Evolutionary conservation across 768 basidiomycete genomes (phyloP).

Genomic region (Melanogaster broomeanus): DNA sequence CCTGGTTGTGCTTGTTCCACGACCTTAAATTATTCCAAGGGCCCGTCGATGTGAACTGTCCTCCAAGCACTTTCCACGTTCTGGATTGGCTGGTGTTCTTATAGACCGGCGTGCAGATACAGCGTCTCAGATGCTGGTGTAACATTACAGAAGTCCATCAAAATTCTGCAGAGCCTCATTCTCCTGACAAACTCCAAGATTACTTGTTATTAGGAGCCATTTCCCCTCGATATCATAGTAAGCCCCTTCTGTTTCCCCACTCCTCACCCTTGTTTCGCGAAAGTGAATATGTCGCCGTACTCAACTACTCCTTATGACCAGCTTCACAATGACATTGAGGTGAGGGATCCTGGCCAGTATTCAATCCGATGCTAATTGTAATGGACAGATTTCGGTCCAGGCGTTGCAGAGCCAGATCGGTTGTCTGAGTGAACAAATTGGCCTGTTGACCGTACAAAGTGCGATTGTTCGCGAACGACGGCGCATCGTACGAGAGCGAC

Average conservation of each 20-base stretch:
- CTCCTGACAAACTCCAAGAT: not conserved
- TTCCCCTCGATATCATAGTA: too few species aligned
- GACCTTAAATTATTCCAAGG: too few species aligned
- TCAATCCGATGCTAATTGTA: not conserved
- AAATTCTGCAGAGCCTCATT: not conserved
- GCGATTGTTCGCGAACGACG: slow-evolving; percentile 19
- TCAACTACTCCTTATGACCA: not conserved
- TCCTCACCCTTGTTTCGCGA: too few species aligned
- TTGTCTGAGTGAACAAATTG: slow-evolving; percentile 10
- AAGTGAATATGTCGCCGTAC: not conserved
- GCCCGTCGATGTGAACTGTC: too few species aligned
- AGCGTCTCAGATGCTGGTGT: not conserved
- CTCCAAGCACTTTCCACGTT: too few species aligned
- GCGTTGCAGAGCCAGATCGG: not conserved
- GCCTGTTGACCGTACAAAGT: slow-evolving; percentile 16
- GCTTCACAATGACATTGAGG: not conserved
- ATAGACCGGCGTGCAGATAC: too few species aligned
- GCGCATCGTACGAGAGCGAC: slow-evolving; percentile 13
- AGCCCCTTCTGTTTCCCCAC: too few species aligned
- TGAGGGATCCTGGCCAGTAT: not conserved
- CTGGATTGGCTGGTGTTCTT: too few species aligned
- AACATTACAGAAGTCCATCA: not conserved
- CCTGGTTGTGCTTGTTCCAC: too few species aligned
- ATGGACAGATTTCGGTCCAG: not conserved
- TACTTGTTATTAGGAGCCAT: too few species aligned